These are phyloP conservation scores for Talaromyces adpressus DNA, from an alignment of 495 filamentous ascomycete species.

Conservation along the genomic window DNA sequence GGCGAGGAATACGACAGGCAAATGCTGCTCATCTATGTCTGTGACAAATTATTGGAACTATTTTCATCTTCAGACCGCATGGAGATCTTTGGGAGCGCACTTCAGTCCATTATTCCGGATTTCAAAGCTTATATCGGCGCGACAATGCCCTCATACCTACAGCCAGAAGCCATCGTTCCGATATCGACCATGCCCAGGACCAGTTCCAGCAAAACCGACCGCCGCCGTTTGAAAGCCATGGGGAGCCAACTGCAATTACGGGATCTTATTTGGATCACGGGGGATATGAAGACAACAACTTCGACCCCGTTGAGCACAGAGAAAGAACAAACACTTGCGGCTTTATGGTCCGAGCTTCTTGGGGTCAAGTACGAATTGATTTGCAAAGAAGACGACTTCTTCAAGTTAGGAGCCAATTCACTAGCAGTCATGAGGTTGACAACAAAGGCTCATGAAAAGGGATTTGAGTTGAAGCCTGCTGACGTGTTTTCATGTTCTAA, in stretches of 20 bases:
- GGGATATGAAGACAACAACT: slow-evolving; percentile 27
- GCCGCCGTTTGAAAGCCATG: slow-evolving; percentile 27
- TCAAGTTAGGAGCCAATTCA: slow-evolving; percentile 47
- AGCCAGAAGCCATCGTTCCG: neutral
- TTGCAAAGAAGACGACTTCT: slow-evolving; percentile 44
- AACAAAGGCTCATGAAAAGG: neutral
- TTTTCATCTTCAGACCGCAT: neutral
- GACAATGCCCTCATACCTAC: neutral
- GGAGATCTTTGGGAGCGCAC: too few relatives aligned
- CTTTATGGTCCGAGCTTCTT: slow-evolving; percentile 30
- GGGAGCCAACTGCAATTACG: slow-evolving; percentile 25
- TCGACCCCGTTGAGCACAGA: neutral
- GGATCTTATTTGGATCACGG: slow-evolving; percentile 35
- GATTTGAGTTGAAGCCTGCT: neutral
- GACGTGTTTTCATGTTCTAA: neutral
- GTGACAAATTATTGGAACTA: neutral
- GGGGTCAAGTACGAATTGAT: slow-evolving; percentile 20
- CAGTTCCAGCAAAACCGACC: slow-evolving; percentile 48
- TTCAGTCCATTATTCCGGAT: too few relatives aligned
- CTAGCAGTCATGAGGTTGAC: slow-evolving; percentile 14
- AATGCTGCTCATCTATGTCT: neutral
- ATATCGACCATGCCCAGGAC: slow-evolving; percentile 10
- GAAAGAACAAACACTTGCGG: slow-evolving; percentile 12
- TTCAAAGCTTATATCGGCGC: too few relatives aligned
- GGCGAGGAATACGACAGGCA: neutral